These are phyloP conservation scores for Paramyrothecium roridum DNA, from an alignment of 2,329 filamentous ascomycete species.

Conservation along the genomic window DNA sequence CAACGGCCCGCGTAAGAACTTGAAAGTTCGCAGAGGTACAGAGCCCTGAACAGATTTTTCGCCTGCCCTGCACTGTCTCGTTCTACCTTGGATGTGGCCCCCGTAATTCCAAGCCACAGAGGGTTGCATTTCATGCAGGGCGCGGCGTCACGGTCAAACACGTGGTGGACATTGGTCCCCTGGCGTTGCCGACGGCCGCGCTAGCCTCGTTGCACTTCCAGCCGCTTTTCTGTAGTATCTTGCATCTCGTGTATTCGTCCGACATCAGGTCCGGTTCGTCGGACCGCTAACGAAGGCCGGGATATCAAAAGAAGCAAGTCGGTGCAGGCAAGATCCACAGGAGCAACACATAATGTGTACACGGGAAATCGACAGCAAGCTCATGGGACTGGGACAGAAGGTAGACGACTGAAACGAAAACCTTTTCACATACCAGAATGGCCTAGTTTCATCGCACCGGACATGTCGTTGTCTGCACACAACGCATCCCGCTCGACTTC, in stretches of 20 bases:
- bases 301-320: not conserved
- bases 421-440: slow-evolving; percentile 1
- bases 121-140: too few species aligned
- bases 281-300: too few species aligned
- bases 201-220: not conserved
- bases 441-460: slow-evolving; percentile 14
- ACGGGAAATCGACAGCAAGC: not conserved
- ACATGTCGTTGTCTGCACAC: slow-evolving; percentile 16
- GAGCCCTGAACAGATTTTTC: too few species aligned
- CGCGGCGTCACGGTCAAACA: too few species aligned
- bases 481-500: slow-evolving; percentile 14
- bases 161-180: too few species aligned
- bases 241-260: not conserved
- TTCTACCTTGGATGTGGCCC: not conserved
- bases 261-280: not conserved
- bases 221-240: not conserved
- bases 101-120: too few species aligned
- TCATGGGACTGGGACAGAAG: not conserved
- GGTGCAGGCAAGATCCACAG: not conserved
- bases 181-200: too few species aligned
- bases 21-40: too few species aligned
- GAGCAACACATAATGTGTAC: not conserved
- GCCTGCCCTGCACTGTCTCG: not conserved
- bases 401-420: not conserved
- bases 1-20: too few species aligned